phyloP scores from a whole-genome alignment of 129 eudicot genomes.

The carrot (Daucus carota) region DH1_v3.0 NC_030382.2:44840501-44841000 shows the following conservation, averaged over 20 bases:
- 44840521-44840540: slow-evolving; percentile 34
- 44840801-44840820: slow-evolving; percentile 75
- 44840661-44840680: slow-evolving; percentile 21
- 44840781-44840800: slow-evolving; percentile 84
- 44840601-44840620: slow-evolving; percentile 48
- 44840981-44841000: slow-evolving; percentile 76
- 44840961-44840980: slow-evolving; percentile 46
- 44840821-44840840: slow-evolving; percentile 91
- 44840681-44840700: slow-evolving; percentile 19
- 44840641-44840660: slow-evolving; percentile 71
- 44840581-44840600: slow-evolving; percentile 17
- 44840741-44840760: slow-evolving; percentile 83
- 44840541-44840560: slow-evolving; percentile 21
- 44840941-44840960: slow-evolving; percentile 17
- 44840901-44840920: slow-evolving; percentile 50
- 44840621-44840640: slow-evolving; percentile 71
- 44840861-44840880: slow-evolving; percentile 46
- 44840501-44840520: slow-evolving; percentile 25
- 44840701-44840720: slow-evolving; percentile 37
- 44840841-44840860: slow-evolving; percentile 79
- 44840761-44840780: slow-evolving; percentile 87
- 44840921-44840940: slow-evolving; percentile 73
- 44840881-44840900: slow-evolving; percentile 30
- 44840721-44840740: slow-evolving; percentile 71
- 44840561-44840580: slow-evolving; percentile 12